phyloP scores from a whole-genome alignment of 2,329 filamentous ascomycete species.

The Ophiostoma quercus region DNA sequence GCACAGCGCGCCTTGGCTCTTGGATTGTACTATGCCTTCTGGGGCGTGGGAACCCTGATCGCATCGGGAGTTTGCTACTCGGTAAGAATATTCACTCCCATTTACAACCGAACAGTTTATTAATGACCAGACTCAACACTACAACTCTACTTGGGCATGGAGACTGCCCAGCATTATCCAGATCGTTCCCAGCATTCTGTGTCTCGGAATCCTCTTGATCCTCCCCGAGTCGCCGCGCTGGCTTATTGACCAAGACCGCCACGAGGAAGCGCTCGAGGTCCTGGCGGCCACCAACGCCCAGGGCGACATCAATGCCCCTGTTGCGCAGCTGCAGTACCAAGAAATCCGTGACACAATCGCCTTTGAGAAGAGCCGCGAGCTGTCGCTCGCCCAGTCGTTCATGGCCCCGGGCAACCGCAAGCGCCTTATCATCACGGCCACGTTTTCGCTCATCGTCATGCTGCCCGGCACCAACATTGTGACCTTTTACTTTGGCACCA shows the following conservation, averaged over 20 bases:
- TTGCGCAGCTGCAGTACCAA: not conserved
- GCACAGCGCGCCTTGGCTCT: constrained; percentile 71
- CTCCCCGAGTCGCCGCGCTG: constrained; percentile 25
- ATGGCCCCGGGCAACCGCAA: constrained; percentile 25
- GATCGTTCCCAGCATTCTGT: constrained; percentile 25
- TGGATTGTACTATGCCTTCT: constrained; percentile 74
- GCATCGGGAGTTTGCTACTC: constrained; percentile 68
- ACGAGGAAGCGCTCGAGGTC: constrained; percentile 40
- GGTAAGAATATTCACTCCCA: constrained; percentile 39
- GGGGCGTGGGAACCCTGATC: constrained; percentile 67
- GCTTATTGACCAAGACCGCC: constrained; percentile 22
- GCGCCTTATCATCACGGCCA: constrained; percentile 23
- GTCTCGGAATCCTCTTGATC: constrained; percentile 21
- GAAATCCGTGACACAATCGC: not conserved
- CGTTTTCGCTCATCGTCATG: constrained; percentile 21
- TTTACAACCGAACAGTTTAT: not conserved
- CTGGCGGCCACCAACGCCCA: constrained; percentile 24
- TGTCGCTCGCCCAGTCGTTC: not conserved
- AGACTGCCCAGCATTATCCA: constrained; percentile 44
- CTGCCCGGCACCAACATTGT: constrained; percentile 29
- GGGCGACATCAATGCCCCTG: constrained; percentile 6
- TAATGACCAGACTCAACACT: not conserved
- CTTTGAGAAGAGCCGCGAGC: constrained; percentile 12
- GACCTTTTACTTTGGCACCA: constrained; percentile 33
- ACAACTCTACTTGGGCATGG: constrained; percentile 27